A percentile compares a stretch with the other conserved stretches of the same genome.
These are phyloP conservation scores for Kuraishia molischiana DNA, from an alignment of 805 yeast genomes.

Conservation along the genomic window DNA sequence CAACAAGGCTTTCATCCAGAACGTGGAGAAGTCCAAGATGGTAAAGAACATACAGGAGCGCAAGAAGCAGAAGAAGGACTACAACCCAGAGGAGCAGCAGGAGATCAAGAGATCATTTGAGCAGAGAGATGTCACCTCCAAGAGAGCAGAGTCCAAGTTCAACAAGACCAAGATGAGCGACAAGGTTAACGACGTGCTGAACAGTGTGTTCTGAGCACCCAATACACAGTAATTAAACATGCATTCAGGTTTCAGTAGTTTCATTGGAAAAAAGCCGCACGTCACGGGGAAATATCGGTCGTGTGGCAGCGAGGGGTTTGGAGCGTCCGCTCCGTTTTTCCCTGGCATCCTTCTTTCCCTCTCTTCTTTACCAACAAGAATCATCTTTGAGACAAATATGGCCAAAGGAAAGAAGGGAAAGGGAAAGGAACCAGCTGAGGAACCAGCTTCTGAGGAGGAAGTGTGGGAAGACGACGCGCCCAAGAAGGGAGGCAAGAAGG, in stretches of 20 bases:
- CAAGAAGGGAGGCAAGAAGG: slow-evolving; percentile 61
- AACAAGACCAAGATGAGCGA: slow-evolving; percentile 29
- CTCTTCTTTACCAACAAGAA: background rate
- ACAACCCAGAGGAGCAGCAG: slow-evolving; percentile 13
- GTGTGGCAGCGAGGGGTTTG: background rate
- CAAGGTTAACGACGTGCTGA: slow-evolving; percentile 38
- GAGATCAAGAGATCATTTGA: slow-evolving; percentile 50
- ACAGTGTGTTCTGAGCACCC: slow-evolving; percentile 36
- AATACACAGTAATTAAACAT: too few relatives aligned
- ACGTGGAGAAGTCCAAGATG: slow-evolving; percentile 82
- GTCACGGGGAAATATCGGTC: background rate
- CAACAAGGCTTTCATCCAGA: slow-evolving; percentile 73
- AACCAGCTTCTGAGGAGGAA: slow-evolving; percentile 47
- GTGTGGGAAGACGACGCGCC: slow-evolving; percentile 61
- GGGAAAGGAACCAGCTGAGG: slow-evolving; percentile 56
- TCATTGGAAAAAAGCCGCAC: too few relatives aligned
- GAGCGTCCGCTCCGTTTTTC: background rate
- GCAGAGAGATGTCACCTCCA: slow-evolving; percentile 61
- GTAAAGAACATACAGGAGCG: slow-evolving; percentile 53
- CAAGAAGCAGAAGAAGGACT: slow-evolving; percentile 21
- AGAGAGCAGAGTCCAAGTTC: slow-evolving; percentile 54
- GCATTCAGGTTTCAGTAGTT: too few relatives aligned
- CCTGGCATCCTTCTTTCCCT: background rate
- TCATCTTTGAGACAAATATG: slow-evolving; percentile 7
- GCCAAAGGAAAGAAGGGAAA: slow-evolving; percentile 33